Percentiles rank a stretch among this genome's conserved stretches.
Evolutionary conservation across 805 yeast species (phyloP).

Genomic region (Millerozyma acaciae): DNA sequence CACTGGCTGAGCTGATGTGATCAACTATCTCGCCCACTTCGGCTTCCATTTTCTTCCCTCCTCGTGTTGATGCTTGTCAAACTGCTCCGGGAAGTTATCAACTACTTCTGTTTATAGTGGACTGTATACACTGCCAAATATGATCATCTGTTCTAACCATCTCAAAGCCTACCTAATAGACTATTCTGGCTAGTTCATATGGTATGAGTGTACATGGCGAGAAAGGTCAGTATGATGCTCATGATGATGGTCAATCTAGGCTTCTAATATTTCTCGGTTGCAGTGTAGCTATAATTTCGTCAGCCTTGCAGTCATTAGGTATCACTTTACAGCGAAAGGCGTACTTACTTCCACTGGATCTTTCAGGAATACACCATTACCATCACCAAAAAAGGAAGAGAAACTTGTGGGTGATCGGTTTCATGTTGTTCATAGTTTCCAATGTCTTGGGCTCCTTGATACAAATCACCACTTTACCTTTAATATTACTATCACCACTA

Average conservation of each 20-base stretch:
- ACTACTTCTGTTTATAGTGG: too few species aligned
- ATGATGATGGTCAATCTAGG: too few species aligned
- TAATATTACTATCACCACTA: constrained; percentile 73
- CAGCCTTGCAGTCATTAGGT: constrained; percentile 79
- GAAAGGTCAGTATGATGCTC: too few species aligned
- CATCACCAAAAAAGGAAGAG: constrained; percentile 36
- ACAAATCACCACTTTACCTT: constrained; percentile 79
- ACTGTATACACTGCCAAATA: too few species aligned
- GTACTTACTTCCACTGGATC: constrained; percentile 38
- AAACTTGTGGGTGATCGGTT: constrained; percentile 73
- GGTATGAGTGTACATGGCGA: too few species aligned
- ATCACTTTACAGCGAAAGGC: constrained; percentile 78
- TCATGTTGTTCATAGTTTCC: constrained; percentile 63
- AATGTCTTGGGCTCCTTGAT: constrained; percentile 78
- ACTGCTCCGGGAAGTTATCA: too few species aligned
- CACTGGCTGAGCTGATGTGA: constrained; percentile 10
- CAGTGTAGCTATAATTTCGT: constrained; percentile 65
- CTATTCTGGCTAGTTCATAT: too few species aligned
- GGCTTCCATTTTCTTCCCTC: constrained; percentile 7
- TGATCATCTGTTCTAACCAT: too few species aligned
- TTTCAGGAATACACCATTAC: constrained; percentile 23
- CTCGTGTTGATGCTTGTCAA: too few species aligned
- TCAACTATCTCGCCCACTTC: constrained; percentile 12
- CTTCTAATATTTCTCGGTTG: constrained; percentile 56
- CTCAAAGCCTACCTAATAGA: too few species aligned